These are phyloP conservation scores for Auriscalpium vulgare DNA, from an alignment of 768 basidiomycete genomes.

Conservation along the genomic window DNA sequence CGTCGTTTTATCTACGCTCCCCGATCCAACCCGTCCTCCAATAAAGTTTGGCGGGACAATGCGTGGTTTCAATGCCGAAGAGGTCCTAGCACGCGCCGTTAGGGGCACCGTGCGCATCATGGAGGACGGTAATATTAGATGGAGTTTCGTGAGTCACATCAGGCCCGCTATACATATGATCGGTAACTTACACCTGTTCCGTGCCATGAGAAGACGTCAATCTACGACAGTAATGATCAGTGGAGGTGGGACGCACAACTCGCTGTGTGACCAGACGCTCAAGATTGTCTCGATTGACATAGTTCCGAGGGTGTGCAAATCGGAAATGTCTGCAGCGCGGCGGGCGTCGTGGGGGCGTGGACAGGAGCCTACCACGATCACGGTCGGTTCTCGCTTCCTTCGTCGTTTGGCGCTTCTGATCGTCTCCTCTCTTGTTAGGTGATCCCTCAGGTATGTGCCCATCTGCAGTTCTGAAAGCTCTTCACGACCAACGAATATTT, in stretches of 20 bases:
- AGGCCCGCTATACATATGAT: not conserved
- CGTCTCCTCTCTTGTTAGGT: slow-evolving; percentile 25
- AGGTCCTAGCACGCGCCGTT: slow-evolving; percentile 20
- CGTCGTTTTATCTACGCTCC: slow-evolving; percentile 5
- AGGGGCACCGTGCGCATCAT: slow-evolving; percentile 28
- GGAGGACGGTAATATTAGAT: slow-evolving; percentile 26
- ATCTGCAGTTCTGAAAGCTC: not conserved
- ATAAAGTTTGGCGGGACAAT: slow-evolving; percentile 23
- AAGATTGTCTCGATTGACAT: slow-evolving; percentile 6
- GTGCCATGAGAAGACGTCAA: slow-evolving; percentile 35
- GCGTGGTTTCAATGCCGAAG: slow-evolving; percentile 19
- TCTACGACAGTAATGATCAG: slow-evolving; percentile 43
- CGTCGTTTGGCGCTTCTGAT: not conserved
- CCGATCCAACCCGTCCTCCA: slow-evolving; percentile 20
- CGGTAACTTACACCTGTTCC: not conserved
- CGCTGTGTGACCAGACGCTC: not conserved
- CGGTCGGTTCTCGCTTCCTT: slow-evolving; percentile 31
- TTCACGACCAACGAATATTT: not conserved
- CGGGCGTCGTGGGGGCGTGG: slow-evolving; percentile 65
- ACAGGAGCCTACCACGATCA: slow-evolving; percentile 46
- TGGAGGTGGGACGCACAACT: slow-evolving; percentile 41
- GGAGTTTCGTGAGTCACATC: slow-evolving; percentile 42
- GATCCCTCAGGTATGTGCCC: slow-evolving; percentile 56
- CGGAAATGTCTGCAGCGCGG: slow-evolving; percentile 55
- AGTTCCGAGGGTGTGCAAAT: slow-evolving; percentile 66